Conservation (phyloP, 2,329 filamentous ascomycete species). For the Hansfordia pulvinata region DNA sequence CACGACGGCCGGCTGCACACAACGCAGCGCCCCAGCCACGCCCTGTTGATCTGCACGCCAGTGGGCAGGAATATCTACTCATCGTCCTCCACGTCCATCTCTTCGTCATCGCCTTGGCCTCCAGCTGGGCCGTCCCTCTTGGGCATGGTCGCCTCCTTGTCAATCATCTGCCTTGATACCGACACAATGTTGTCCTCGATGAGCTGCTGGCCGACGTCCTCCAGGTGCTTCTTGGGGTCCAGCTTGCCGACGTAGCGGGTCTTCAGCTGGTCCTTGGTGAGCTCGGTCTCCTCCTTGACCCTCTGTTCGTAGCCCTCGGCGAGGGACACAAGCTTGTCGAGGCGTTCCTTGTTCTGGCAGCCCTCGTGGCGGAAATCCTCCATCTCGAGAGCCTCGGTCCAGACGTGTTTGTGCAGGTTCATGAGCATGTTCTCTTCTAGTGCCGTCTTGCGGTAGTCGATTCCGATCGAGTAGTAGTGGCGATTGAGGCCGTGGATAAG, state of each 20-base stretch:
- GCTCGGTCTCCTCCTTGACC: slow-evolving; percentile 95
- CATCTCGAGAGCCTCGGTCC: slow-evolving; percentile 97
- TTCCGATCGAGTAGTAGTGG: slow-evolving; percentile 98
- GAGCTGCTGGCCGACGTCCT: slow-evolving; percentile 88
- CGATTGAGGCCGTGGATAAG: slow-evolving; percentile 95
- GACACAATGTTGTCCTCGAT: slow-evolving; percentile 99
- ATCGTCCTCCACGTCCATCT: slow-evolving; percentile 62
- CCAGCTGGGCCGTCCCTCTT: slow-evolving; percentile 45
- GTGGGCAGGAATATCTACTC: too few relatives aligned
- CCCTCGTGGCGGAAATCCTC: slow-evolving; percentile 84
- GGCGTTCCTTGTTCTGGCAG: slow-evolving; percentile 70
- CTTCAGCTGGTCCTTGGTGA: slow-evolving; percentile 95
- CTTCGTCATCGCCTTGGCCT: slow-evolving; percentile 37
- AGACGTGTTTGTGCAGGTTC: slow-evolving; percentile 99
- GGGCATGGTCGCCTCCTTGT: slow-evolving; percentile 93
- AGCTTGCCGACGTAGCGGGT: slow-evolving; percentile 98
- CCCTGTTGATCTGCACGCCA: too few relatives aligned
- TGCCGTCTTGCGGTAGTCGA: slow-evolving; percentile 95
- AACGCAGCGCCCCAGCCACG: too few relatives aligned
- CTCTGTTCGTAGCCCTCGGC: slow-evolving; percentile 97
- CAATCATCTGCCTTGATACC: slow-evolving; percentile 98
- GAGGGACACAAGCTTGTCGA: slow-evolving; percentile 77
- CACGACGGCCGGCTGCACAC: too few relatives aligned
- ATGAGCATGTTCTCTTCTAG: slow-evolving; percentile 99
- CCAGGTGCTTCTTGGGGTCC: slow-evolving; percentile 97